Base-by-base conservation (phyloP, 1,284 basidiomycete species). In the Malassezia brasiliensis region DNA sequence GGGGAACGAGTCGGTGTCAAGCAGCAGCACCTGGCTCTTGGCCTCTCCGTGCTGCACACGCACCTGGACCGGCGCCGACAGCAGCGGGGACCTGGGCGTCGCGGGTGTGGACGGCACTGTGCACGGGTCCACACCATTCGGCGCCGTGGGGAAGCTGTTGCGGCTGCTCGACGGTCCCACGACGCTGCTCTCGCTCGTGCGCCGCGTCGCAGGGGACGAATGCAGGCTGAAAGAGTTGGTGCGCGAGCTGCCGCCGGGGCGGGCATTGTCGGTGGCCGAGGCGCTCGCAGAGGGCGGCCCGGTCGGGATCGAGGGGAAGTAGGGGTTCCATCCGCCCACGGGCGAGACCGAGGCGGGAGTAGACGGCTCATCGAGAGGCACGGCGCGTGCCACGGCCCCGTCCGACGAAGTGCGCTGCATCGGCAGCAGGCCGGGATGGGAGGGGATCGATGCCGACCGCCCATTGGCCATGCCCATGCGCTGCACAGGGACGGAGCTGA, bases 341-440 rank as follows among this genome's bases (percentile, higher is more conserved):
- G 35, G n/a, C 32, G 42, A 30, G 14, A 14, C 22, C 1, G 42
- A 30, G 14, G 42, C 15, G 1, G 42, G 42, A 17, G 42, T 28
- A 3, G 11, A 14, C 8, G 32, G 17, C 42, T 45, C 42, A 6
- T 45, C 22, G 19, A 30, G 25, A 5, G 25, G 2, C 6, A 19
- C 14, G 10, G 32, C 20, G 11, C 47, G 53, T 31, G 39, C 45
- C 22, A 47, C 44, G 15, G 39, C 25, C 38, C 49, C 48, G 31
- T 51, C 54, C 14, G 54, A 56, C 22, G 42, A 34, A 5, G 54
- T 56, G 42, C 54, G 54, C 17, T 51, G 49, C 54, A 56, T 56
- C 11, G 32, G 17, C 45, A 14, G 9, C 31, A 9, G 11, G 10
- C 14, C 8, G 14, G 10, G 12, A 6, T 20, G 30, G 15, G 31